A percentile compares a stretch with the other conserved stretches of the same genome.
Evolutionary conservation across 2,329 filamentous ascomycete species (phyloP).

Genomic region (Ilyonectria mors-panacis): DNA sequence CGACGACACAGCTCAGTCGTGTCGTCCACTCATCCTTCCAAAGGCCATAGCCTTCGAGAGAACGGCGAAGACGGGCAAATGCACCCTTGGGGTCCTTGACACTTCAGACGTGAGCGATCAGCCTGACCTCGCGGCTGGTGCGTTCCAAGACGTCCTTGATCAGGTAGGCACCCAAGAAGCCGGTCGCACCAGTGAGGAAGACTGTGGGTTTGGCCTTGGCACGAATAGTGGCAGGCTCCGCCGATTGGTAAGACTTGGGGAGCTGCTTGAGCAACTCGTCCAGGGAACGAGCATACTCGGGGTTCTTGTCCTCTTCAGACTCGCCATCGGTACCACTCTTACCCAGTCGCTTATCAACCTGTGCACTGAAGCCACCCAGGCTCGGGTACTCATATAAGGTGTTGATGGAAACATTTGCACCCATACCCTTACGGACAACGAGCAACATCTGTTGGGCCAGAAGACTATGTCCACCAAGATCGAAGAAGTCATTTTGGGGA

Average conservation of each 20-base stretch:
- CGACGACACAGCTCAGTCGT: conserved; percentile 77
- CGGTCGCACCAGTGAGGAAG: conserved; percentile 86
- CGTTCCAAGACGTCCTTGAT: conserved; percentile 79
- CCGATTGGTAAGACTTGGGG: conserved; percentile 55
- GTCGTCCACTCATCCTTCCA: conserved; percentile 80
- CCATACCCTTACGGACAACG: conserved; percentile 56
- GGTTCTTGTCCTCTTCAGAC: conserved; percentile 60
- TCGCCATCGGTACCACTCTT: conserved; percentile 40
- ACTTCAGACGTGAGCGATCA: conserved; percentile 81
- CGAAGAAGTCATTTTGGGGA: conserved; percentile 53
- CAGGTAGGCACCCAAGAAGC: conserved; percentile 86
- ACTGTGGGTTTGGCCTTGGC: conserved; percentile 66
- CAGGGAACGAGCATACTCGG: conserved; percentile 68
- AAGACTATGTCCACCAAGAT: conserved; percentile 57
- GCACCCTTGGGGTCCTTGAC: conserved; percentile 73
- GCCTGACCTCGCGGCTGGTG: conserved; percentile 43
- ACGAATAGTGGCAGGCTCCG: conserved; percentile 53
- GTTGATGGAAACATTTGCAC: conserved; percentile 51
- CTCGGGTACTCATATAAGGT: conserved; percentile 50
- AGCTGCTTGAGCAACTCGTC: conserved; percentile 66
- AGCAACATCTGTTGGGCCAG: conserved; percentile 84
- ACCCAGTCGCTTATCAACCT: conserved; percentile 50
- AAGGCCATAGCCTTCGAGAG: conserved; percentile 82
- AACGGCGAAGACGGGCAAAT: conserved; percentile 75
- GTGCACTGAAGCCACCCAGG: conserved; percentile 48